phyloP scores from a whole-genome alignment of 2,329 filamentous ascomycete genomes.

The Trichoderma koningiopsis region DNA sequence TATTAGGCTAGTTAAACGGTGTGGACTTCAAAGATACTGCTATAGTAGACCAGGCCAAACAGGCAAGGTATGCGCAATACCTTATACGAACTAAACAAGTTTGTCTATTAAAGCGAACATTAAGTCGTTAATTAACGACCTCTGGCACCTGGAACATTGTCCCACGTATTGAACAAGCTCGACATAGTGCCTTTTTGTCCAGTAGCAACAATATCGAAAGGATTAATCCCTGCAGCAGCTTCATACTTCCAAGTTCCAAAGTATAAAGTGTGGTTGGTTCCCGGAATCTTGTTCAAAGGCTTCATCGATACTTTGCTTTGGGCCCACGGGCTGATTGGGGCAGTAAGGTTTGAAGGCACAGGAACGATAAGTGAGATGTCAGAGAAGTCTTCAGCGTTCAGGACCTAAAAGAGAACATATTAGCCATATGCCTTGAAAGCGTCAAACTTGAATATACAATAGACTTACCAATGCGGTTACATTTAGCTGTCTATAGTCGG shows the following conservation, averaged over 20 bases:
- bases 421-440: background rate
- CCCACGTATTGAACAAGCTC: conserved; percentile 3
- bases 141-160: no score
- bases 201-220: conserved; percentile 4
- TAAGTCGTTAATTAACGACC: no score
- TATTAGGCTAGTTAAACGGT: background rate
- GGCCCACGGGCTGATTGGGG: background rate
- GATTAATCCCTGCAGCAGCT: background rate
- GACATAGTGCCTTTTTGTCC: background rate
- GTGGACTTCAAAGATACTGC: no score
- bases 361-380: background rate
- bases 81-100: background rate
- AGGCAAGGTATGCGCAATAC: background rate
- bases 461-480: background rate
- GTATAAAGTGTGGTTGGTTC: background rate
- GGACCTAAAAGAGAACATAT: background rate
- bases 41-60: no score
- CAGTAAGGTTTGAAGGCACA: background rate
- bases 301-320: background rate
- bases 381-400: background rate
- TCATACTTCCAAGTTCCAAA: background rate
- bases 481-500: background rate
- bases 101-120: background rate
- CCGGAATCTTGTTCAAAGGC: background rate
- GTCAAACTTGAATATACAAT: background rate